phyloP scores from a whole-genome alignment of 2,329 filamentous ascomycete species.

The Sordariomycetes sp. region DNA sequence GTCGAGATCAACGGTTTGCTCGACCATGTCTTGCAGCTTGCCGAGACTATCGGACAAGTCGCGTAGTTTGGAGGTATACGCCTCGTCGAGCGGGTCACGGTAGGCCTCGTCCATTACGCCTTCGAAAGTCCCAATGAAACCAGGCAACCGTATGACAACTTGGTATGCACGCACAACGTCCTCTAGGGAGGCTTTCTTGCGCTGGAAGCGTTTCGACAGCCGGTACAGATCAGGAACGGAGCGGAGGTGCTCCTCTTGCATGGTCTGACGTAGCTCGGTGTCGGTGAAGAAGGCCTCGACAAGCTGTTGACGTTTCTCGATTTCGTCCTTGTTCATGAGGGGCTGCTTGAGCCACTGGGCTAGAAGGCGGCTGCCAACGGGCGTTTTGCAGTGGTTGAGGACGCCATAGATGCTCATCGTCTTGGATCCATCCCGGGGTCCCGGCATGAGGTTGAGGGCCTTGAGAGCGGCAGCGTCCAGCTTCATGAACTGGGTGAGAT shows the following conservation, averaged over 20 bases:
- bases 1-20: constrained; percentile 93
- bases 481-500: constrained; percentile 96
- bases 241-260: constrained; percentile 92
- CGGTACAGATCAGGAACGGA: constrained; percentile 92
- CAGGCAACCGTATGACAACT: constrained; percentile 83
- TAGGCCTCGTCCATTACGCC: constrained; percentile 94
- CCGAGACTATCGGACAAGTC: constrained; percentile 69
- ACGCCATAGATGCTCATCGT: constrained; percentile 94
- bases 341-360: constrained; percentile 98
- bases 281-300: constrained; percentile 93
- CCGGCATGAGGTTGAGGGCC: constrained; percentile 94
- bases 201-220: constrained; percentile 88
- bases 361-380: constrained; percentile 78
- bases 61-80: constrained; percentile 78
- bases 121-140: constrained; percentile 81
- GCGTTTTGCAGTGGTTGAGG: constrained; percentile 95
- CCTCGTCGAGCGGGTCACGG: constrained; percentile 72
- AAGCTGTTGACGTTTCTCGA: constrained; percentile 83
- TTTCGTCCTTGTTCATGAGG: constrained; percentile 81
- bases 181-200: constrained; percentile 82
- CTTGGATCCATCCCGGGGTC: constrained; percentile 88
- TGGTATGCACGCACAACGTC: constrained; percentile 95
- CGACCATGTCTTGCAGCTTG: constrained; percentile 94
- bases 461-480: constrained; percentile 89
- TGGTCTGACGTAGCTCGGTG: constrained; percentile 85